phyloP scores from a whole-genome alignment of 2,329 filamentous ascomycete genomes.

The Leptographium procerum region DNA sequence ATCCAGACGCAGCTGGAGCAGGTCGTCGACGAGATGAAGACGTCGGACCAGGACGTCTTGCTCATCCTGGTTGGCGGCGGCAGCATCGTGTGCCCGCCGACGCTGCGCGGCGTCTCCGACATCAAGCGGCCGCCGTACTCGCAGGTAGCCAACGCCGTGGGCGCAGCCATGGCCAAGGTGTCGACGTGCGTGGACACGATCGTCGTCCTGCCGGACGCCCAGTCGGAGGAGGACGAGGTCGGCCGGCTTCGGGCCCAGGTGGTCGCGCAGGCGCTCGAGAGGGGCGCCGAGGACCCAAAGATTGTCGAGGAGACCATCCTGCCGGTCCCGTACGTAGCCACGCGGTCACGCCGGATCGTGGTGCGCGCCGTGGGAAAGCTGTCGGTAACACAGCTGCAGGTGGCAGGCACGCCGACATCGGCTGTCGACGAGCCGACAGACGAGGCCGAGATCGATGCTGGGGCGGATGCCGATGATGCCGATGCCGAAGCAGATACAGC shows the following conservation, averaged over 20 bases:
- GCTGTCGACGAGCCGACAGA: no score
- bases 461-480: no score
- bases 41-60: constrained; percentile 43
- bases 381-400: constrained; percentile 14
- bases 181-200: constrained; percentile 35
- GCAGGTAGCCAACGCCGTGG: constrained; percentile 53
- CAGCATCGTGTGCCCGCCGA: constrained; percentile 42
- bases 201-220: neutral
- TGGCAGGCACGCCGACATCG: constrained; percentile 15
- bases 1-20: constrained; percentile 44
- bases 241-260: neutral
- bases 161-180: constrained; percentile 49
- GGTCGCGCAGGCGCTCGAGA: neutral
- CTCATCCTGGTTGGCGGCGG: constrained; percentile 54
- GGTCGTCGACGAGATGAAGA: constrained; percentile 50
- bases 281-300: neutral
- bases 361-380: neutral
- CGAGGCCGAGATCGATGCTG: no score
- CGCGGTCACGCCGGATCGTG: neutral
- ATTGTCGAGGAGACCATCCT: neutral
- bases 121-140: constrained; percentile 45
- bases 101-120: constrained; percentile 41
- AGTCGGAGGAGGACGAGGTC: neutral
- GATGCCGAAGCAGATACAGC: no score
- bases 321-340: neutral